Conservation (phyloP, 306 rosid genomes). For the Begonia peltatifolia region DNA sequence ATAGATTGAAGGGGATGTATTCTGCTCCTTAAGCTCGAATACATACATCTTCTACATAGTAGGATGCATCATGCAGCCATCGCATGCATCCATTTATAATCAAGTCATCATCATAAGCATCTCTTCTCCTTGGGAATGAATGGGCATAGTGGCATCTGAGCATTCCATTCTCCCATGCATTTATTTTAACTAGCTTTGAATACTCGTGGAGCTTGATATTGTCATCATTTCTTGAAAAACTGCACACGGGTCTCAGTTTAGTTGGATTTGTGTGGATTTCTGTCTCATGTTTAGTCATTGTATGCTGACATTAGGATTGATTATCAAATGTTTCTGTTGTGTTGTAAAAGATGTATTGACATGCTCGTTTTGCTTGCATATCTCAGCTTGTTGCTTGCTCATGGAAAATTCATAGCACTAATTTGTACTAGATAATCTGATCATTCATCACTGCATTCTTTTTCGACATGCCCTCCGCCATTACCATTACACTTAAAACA, state of each 20-base stretch:
- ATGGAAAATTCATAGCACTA: too few relatives aligned
- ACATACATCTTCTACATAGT: constrained; percentile 58
- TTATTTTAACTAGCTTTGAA: constrained; percentile 33
- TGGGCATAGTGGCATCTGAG: constrained; percentile 75
- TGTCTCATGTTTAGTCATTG: constrained; percentile 25
- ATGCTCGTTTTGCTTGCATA: too few relatives aligned
- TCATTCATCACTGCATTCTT: not conserved
- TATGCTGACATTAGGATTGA: constrained; percentile 45
- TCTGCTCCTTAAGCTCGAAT: constrained; percentile 74
- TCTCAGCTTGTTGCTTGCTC: too few relatives aligned
- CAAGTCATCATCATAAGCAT: constrained; percentile 91
- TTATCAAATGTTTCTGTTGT: constrained; percentile 6
- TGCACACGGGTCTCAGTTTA: constrained; percentile 45
- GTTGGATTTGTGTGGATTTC: constrained; percentile 30
- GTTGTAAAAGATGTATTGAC: too few relatives aligned
- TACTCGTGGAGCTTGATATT: constrained; percentile 29
- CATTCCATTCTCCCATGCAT: constrained; percentile 93
- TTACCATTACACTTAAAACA: too few relatives aligned
- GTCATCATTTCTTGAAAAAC: constrained; percentile 40
- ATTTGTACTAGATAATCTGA: not conserved
- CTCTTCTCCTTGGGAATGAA: constrained; percentile 69
- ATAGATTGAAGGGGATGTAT: constrained; percentile 97
- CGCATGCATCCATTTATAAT: constrained; percentile 95
- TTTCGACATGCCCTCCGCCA: too few relatives aligned
- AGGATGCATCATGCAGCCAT: constrained; percentile 99